Evolutionary conservation across 257 asterid genomes (phyloP), one percentile per base, ranked within the genome.

Genomic region (Salvia rosmarinus): DNA sequence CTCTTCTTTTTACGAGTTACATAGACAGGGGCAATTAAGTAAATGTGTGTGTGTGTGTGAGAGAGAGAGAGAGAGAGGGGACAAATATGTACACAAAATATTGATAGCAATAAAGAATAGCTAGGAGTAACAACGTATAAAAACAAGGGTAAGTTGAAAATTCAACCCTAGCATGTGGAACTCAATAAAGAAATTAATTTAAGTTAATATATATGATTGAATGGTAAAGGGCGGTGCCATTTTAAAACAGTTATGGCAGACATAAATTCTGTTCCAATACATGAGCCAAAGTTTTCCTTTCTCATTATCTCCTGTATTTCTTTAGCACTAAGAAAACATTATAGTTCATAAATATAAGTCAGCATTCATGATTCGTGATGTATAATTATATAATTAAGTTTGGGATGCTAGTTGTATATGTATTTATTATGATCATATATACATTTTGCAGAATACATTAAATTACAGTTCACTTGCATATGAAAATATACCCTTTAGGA

Each of bases 101-200:
- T 20, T 19, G 43, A 30, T 9, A 4, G 9, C 30, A 12, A 75
- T 16, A 32, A 50, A 32, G 40, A 37, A 52, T n/a, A n/a, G n/a
- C n/a, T 57, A 14, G 5, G 23, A 50, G 60, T 9, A 32, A 65
- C 14, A 19, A 49, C n/a, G 71, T 57, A 72, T 49, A 76, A 72
- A 79, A 79, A 77, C 83, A 77, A 71, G 57, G 83, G 79, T 77
- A 70, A 60, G 72, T n/a, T 73, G 63, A 71, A 47, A 77, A 79
- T 82, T 82, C 87, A 85, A 82, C 85, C 75, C 59, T 58, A 56
- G 80, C 91, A 88, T 79, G 91, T 88, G 91, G 79, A 74, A 79
- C 75, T 57, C 42, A 51, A 20, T 58, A 51, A 59, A 77, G 25
- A 67, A 11, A 39, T 37, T 39, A 9, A 61, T 4, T 34, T 61